Evolutionary conservation across 345 rosid genomes (phyloP).

Genomic region (Hibiscus tridactylites): DNA sequence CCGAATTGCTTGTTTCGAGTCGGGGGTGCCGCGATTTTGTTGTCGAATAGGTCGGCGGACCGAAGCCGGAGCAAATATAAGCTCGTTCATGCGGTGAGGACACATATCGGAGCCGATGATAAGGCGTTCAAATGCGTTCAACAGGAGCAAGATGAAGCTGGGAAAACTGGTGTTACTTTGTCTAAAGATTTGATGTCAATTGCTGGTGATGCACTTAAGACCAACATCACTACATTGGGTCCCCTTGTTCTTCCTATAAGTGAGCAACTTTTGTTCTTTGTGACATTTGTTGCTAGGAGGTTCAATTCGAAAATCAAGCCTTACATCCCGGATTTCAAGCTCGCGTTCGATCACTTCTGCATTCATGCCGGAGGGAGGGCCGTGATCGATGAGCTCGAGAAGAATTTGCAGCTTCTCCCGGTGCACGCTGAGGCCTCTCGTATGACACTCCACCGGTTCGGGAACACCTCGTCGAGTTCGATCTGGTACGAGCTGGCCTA

Average conservation of each 20-base stretch:
- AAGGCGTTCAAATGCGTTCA: constrained; percentile 77
- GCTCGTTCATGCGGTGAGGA: constrained; percentile 79
- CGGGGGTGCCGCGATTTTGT: constrained; percentile 66
- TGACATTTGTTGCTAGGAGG: constrained; percentile 56
- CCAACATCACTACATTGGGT: constrained; percentile 78
- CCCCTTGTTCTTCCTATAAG: constrained; percentile 88
- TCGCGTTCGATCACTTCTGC: constrained; percentile 86
- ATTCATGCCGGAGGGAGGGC: constrained; percentile 90
- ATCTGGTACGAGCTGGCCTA: constrained; percentile 92
- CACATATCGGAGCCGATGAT: constrained; percentile 85
- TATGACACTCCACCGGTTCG: constrained; percentile 82
- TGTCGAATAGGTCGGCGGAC: constrained; percentile 55
- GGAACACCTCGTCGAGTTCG: constrained; percentile 88
- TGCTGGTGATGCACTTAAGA: constrained; percentile 83
- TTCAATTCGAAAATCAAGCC: constrained; percentile 64
- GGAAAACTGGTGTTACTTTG: constrained; percentile 76
- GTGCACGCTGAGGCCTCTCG: constrained; percentile 72
- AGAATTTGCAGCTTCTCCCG: constrained; percentile 73
- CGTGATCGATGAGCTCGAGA: constrained; percentile 91
- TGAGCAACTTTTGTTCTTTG: constrained; percentile 78
- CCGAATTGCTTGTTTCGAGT: constrained; percentile 87
- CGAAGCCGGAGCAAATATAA: constrained; percentile 62
- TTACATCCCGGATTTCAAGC: constrained; percentile 90
- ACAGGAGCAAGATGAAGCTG: constrained; percentile 78
- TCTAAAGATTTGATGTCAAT: constrained; percentile 89